phyloP scores from a whole-genome alignment of 2,329 filamentous ascomycete species.

The Cercospora zeina region DNA sequence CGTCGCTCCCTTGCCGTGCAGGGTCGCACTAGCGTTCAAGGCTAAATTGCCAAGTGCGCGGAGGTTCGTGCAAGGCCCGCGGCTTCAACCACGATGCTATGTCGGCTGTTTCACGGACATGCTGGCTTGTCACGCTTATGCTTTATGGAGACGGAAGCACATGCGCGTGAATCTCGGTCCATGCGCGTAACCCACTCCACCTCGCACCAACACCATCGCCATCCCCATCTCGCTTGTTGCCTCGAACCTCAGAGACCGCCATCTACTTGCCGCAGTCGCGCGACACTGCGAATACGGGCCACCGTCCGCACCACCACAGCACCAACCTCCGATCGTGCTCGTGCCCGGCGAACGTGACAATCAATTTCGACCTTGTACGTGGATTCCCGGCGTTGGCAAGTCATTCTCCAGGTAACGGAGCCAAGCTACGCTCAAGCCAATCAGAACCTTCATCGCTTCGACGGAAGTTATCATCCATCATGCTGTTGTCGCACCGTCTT shows the following conservation, averaged over 20 bases:
- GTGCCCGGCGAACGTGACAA: too few species aligned
- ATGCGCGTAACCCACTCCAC: constrained; percentile 1
- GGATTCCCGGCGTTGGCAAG: not conserved
- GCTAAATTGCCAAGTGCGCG: constrained; percentile 18
- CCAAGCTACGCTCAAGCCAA: constrained; percentile 4
- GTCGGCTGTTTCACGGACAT: constrained; percentile 21
- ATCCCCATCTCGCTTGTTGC: not conserved
- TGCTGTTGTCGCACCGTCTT: not conserved
- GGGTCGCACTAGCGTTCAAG: constrained; percentile 16
- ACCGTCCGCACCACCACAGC: not conserved
- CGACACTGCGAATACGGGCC: not conserved
- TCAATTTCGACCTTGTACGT: not conserved
- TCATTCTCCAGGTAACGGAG: constrained; percentile 5
- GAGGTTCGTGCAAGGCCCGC: constrained; percentile 16
- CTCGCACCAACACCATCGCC: not conserved
- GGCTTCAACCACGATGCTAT: constrained; percentile 21
- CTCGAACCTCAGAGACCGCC: not conserved
- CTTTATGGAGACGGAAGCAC: constrained; percentile 8
- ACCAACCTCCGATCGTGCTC: too few species aligned
- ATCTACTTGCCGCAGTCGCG: not conserved
- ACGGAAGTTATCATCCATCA: not conserved
- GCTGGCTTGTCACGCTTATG: constrained; percentile 15
- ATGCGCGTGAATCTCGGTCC: constrained; percentile 22
- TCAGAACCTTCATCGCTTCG: not conserved
- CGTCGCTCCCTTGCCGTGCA: constrained; percentile 9